phyloP scores from a whole-genome alignment of 176 grass and related monocot species.

The Saccharum officinarum region DNA sequence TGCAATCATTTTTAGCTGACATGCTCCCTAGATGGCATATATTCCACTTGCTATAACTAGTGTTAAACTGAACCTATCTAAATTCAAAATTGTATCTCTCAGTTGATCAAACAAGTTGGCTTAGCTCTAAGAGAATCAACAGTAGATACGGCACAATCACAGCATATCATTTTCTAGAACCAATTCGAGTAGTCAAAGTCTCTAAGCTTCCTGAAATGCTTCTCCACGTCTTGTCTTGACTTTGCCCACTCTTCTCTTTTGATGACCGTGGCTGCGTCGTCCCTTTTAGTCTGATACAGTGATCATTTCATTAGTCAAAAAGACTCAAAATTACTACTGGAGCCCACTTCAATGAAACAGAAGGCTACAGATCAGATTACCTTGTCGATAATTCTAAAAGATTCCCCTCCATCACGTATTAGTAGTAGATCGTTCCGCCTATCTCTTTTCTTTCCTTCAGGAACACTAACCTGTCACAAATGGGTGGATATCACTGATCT shows the following conservation, averaged over 20 bases:
- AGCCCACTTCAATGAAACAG: not conserved
- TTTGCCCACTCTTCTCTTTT: slow-evolving; percentile 72
- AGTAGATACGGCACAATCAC: not conserved
- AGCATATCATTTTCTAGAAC: slow-evolving; percentile 45
- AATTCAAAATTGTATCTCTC: not conserved
- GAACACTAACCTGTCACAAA: slow-evolving; percentile 67
- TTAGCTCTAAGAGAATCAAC: slow-evolving; percentile 10
- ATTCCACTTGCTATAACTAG: not conserved
- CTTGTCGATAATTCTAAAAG: slow-evolving; percentile 79
- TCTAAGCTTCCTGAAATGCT: slow-evolving; percentile 72
- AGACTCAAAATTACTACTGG: slow-evolving; percentile 5
- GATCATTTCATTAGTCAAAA: not conserved
- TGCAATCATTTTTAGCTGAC: not conserved
- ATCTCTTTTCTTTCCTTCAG: slow-evolving; percentile 78
- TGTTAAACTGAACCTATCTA: not conserved
- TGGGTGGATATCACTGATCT: slow-evolving; percentile 5
- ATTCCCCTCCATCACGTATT: slow-evolving; percentile 66
- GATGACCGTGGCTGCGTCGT: slow-evolving; percentile 65
- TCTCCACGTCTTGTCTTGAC: slow-evolving; percentile 73
- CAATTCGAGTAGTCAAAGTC: slow-evolving; percentile 86
- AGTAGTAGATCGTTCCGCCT: slow-evolving; percentile 73
- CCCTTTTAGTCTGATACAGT: slow-evolving; percentile 57
- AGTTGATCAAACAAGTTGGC: not conserved
- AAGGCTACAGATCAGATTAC: slow-evolving; percentile 24
- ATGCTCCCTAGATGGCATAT: not conserved